A percentile compares a stretch with the other conserved stretches of the same genome.
Conservation (phyloP, 139 green algal species). For the Axilococcus clingmanii region DNA sequence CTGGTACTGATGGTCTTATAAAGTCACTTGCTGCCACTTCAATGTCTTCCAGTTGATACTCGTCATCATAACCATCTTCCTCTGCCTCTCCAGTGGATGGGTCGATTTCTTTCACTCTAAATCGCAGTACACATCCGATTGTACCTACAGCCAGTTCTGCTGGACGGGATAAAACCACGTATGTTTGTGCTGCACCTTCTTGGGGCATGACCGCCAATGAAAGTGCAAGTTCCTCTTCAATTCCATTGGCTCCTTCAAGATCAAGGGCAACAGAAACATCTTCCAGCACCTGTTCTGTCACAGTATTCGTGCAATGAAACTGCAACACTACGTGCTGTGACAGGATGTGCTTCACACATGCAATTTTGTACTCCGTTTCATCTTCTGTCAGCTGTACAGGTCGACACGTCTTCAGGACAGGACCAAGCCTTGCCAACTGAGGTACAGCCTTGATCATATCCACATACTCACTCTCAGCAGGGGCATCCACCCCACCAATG, state of each 20-base stretch:
- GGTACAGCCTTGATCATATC: conserved; percentile 55
- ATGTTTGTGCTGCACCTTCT: conserved; percentile 65
- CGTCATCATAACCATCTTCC: conserved; percentile 92
- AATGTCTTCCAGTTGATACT: conserved; percentile 96
- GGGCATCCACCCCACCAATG: conserved; percentile 5
- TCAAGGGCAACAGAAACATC: conserved; percentile 86
- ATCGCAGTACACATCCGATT: conserved; percentile 68
- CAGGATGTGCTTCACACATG: conserved; percentile 79
- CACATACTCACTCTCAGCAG: conserved; percentile 16
- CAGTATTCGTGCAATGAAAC: conserved; percentile 98
- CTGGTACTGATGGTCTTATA: conserved; percentile 42
- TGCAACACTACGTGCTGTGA: conserved; percentile 78
- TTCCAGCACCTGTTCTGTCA: conserved; percentile 87
- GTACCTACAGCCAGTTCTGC: conserved; percentile 43
- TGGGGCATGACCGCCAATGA: conserved; percentile 76
- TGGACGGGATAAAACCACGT: conserved; percentile 58
- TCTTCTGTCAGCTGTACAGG: conserved; percentile 78
- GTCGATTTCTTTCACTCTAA: conserved; percentile 97
- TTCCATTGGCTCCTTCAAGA: conserved; percentile 51
- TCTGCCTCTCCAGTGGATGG: conserved; percentile 79
- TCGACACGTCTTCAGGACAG: conserved; percentile 81
- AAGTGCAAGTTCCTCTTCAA: conserved; percentile 73
- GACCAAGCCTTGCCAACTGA: conserved; percentile 65
- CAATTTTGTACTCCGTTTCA: conserved; percentile 86
- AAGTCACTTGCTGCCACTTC: conserved; percentile 73